phyloP scores from a whole-genome alignment of 768 basidiomycete species.

The Kwoniella heveanensis region DNA sequence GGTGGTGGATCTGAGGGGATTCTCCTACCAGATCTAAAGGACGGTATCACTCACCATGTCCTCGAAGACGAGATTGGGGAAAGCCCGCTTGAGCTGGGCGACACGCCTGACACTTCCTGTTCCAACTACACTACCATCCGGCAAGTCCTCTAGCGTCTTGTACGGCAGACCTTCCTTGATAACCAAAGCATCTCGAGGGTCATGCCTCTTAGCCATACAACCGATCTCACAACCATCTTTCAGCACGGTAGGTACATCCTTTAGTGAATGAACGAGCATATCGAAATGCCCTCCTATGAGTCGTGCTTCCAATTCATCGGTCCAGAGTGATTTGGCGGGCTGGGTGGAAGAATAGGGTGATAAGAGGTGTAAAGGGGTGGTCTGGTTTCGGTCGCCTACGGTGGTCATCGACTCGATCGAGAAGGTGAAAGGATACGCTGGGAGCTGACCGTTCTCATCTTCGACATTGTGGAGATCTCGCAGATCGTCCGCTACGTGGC shows the following conservation, averaged over 20 bases:
- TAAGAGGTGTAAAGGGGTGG: conserved; percentile 77
- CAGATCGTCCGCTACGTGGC: conserved; percentile 71
- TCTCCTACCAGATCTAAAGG: not conserved
- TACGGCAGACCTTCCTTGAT: conserved; percentile 73
- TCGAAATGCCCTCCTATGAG: conserved; percentile 74
- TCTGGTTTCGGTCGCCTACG: conserved; percentile 84
- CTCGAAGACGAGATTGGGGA: conserved; percentile 73
- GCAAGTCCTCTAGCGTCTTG: conserved; percentile 76
- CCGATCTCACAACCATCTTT: conserved; percentile 82
- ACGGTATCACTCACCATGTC: conserved; percentile 72
- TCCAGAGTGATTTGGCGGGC: conserved; percentile 71
- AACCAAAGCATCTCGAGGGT: conserved; percentile 84
- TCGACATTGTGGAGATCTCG: conserved; percentile 61
- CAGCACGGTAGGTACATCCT: conserved; percentile 88
- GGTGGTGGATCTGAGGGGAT: too few relatives aligned
- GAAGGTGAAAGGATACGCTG: conserved; percentile 55
- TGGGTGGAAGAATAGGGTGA: conserved; percentile 58
- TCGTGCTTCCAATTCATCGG: conserved; percentile 89
- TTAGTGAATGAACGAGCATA: conserved; percentile 87
- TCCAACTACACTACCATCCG: conserved; percentile 86
- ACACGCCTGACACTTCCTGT: conserved; percentile 91
- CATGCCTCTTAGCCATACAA: conserved; percentile 81
- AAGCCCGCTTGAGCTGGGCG: conserved; percentile 80
- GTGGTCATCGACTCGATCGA: conserved; percentile 69
- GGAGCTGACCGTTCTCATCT: conserved; percentile 6